Evolutionary conservation across 805 yeast genomes (phyloP), one percentile per base, ranked within the genome.

Genomic region (Torulaspora microellipsoides): DNA sequence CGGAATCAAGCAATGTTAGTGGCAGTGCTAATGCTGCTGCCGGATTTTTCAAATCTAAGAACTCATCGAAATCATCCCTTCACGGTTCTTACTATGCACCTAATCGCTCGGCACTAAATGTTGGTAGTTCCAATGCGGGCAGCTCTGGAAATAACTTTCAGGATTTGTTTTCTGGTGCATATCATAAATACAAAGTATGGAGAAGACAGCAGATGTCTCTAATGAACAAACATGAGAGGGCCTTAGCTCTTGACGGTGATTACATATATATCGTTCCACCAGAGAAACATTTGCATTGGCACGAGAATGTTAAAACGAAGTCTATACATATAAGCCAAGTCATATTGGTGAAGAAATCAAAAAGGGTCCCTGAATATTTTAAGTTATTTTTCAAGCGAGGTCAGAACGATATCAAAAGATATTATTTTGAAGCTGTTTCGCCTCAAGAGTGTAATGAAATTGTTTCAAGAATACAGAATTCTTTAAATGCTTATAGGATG

Each of bases 191-290:
- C 77, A 81, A 78, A 13, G 95, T 91, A 0, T 86, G 88, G 85
- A 74, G 97, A 56, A 78, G 93, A 47, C 91, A 90, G 55, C 90
- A 89, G 15, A 77, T 83, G 80, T 81, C 95, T 0, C 81, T 91
- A 51, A 78, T 85, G 46, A 59, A 52, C 36, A 75, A 89, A 42
- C 86, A 86, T 48, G 95, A 89, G 54, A 78, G 93, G 54, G 78
- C 89, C 0, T 70, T 91, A 27, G 89, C 93, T 1, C 78, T 91
- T 31, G 98, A 91, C 64, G 98, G 97, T n/a, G 95, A 88, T 55
- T 89, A 88, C 56, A 78, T 91, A 11, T 91, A 90, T 56, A 77
- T 91, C 38, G 78, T 87, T 4, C 66, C 66, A 55, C 96, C 97
- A 0, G 82, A 89, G 7, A 88, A 85, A 54, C 91, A 86, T 46